Evolutionary conservation across 2,329 filamentous ascomycete species (phyloP).

Genomic region (Diplodia mutila): DNA sequence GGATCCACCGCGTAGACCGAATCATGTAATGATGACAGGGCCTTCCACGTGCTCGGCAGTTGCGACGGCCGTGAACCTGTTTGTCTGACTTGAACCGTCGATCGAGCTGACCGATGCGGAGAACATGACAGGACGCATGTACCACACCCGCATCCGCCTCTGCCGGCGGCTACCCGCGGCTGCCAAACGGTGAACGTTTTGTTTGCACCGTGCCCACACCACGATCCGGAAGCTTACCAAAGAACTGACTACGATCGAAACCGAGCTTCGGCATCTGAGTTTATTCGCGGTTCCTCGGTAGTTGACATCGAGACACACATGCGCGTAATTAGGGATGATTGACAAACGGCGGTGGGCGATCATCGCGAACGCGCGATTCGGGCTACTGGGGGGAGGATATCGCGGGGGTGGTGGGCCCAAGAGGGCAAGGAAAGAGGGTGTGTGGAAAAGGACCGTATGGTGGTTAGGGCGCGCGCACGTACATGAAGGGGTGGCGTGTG

Average conservation of each 20-base stretch:
- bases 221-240: not conserved
- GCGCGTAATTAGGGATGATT: not conserved
- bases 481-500: not conserved
- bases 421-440: not conserved
- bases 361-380: not conserved
- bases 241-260: not conserved
- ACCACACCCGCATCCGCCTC: not conserved
- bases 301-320: not conserved
- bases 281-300: not conserved
- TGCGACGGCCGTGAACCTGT: not conserved
- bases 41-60: not conserved
- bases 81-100: not conserved
- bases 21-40: not conserved
- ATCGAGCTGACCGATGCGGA: not conserved
- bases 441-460: not conserved
- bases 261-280: not conserved
- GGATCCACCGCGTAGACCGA: not conserved
- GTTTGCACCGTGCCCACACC: not conserved
- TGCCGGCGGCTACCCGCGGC: not conserved
- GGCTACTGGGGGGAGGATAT: not conserved
- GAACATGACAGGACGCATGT: not conserved
- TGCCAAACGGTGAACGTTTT: not conserved
- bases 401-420: not conserved
- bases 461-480: not conserved
- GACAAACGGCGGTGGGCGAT: not conserved